Percentiles rank a stretch among this genome's conserved stretches.
phyloP scores from a whole-genome alignment of 2,329 filamentous ascomycete genomes.

The Incumbomyces delicatus region DNA sequence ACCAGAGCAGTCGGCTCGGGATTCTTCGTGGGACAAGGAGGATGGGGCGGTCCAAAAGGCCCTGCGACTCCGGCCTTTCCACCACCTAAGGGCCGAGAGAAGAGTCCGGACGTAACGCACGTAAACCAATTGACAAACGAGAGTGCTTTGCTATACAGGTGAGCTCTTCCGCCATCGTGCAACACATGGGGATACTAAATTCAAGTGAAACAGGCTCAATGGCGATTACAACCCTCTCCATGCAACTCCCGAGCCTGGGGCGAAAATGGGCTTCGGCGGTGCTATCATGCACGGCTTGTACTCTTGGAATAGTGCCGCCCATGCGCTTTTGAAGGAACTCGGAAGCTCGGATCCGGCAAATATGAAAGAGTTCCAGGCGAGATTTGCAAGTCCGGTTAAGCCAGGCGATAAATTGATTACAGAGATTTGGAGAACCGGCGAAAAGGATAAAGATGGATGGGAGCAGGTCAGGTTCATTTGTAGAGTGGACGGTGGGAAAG shows the following conservation, averaged over 20 bases:
- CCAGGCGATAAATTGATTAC: conserved; percentile 74
- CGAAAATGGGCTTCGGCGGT: conserved; percentile 85
- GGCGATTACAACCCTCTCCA: conserved; percentile 94
- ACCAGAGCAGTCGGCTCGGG: conserved; percentile 57
- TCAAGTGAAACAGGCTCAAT: conserved; percentile 52
- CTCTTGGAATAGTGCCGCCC: conserved; percentile 71
- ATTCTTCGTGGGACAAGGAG: conserved; percentile 73
- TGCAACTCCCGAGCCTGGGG: conserved; percentile 71
- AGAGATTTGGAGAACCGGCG: conserved; percentile 70
- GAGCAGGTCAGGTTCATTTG: conserved; percentile 79
- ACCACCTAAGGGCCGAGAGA: conserved; percentile 55
- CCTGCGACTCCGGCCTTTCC: conserved; percentile 70
- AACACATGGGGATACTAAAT: too few relatives aligned
- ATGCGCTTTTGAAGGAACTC: conserved; percentile 61
- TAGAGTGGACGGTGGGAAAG: conserved; percentile 65
- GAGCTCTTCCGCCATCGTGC: conserved; percentile 14
- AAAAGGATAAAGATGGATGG: conserved; percentile 54
- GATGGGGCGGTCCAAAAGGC: conserved; percentile 84
- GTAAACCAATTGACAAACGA: conserved; percentile 61
- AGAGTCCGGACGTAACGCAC: conserved; percentile 58
- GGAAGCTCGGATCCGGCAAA: conserved; percentile 71
- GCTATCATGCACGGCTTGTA: conserved; percentile 83
- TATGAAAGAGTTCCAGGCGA: conserved; percentile 77
- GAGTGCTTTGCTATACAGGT: conserved; percentile 65
- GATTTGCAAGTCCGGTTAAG: conserved; percentile 75